phyloP scores from a whole-genome alignment of 805 yeast genomes.

The Suhomyces faveliae region DNA sequence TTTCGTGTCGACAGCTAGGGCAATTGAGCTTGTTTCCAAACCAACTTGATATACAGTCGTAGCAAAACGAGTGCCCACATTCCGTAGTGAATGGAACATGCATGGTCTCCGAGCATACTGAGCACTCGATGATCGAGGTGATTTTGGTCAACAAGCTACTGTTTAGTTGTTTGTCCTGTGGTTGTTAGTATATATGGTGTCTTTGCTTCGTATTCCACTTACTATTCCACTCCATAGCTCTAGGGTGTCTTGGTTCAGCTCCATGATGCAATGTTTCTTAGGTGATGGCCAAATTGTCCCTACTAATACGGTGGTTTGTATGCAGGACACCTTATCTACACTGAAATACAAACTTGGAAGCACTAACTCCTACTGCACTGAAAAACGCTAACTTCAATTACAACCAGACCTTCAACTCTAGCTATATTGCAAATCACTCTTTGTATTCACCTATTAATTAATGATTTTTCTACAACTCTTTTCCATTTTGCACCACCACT shows the following conservation, averaged over 20 bases:
- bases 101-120: conserved; percentile 70
- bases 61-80: conserved; percentile 79
- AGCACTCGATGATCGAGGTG: conserved; percentile 45
- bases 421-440: no score
- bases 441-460: no score
- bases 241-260: conserved; percentile 5
- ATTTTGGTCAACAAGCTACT: conserved; percentile 26
- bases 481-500: no score
- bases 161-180: conserved; percentile 21
- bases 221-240: conserved; percentile 13
- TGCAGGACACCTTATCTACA: neutral
- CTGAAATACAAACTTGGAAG: no score
- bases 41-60: conserved; percentile 64
- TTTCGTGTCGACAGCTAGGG: conserved; percentile 60
- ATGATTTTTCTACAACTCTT: no score
- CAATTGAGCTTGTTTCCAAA: conserved; percentile 56
- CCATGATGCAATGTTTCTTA: neutral
- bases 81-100: conserved; percentile 57
- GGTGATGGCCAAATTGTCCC: neutral
- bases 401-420: no score
- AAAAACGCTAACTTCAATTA: no score
- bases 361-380: no score
- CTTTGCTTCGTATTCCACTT: conserved; percentile 2
- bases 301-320: neutral
- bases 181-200: conserved; percentile 12